These are phyloP conservation scores for Tulasnella sp. DNA, from an alignment of 768 basidiomycete genomes.

Conservation along the genomic window DNA sequence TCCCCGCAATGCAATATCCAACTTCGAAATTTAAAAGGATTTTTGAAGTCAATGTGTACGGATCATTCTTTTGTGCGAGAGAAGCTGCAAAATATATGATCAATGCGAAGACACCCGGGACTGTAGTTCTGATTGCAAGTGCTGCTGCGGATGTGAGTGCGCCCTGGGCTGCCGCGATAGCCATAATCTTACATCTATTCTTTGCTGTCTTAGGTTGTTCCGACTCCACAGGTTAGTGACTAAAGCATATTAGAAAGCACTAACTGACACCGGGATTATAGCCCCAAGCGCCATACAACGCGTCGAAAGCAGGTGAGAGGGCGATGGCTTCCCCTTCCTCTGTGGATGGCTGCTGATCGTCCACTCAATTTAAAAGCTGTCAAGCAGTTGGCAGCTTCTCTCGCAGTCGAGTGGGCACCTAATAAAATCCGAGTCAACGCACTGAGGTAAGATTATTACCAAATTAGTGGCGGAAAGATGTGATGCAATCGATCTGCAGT, in stretches of 20 bases:
- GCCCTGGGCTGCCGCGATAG: background rate
- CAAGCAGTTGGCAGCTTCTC: slow-evolving; percentile 88
- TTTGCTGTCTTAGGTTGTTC: slow-evolving; percentile 63
- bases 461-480: too few relatives aligned
- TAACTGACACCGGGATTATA: slow-evolving; percentile 43
- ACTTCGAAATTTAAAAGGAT: slow-evolving; percentile 80
- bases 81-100: slow-evolving; percentile 95
- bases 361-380: slow-evolving; percentile 58
- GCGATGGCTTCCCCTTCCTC: background rate
- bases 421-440: slow-evolving; percentile 85
- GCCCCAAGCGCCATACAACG: slow-evolving; percentile 94
- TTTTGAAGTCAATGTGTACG: slow-evolving; percentile 93
- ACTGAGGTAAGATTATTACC: slow-evolving; percentile 55
- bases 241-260: background rate
- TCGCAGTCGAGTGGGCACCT: slow-evolving; percentile 96
- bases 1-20: slow-evolving; percentile 84
- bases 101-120: slow-evolving; percentile 66
- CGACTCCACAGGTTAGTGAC: slow-evolving; percentile 73
- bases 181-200: slow-evolving; percentile 17
- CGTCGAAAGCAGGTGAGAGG: slow-evolving; percentile 83
- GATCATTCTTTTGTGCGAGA: slow-evolving; percentile 92
- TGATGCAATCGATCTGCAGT: slow-evolving; percentile 46
- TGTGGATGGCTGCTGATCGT: slow-evolving; percentile 18
- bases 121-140: slow-evolving; percentile 82
- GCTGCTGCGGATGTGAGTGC: slow-evolving; percentile 84